Base-by-base conservation (phyloP, 2,329 filamentous ascomycete genomes). In the Sporothrix mexicana region DNA sequence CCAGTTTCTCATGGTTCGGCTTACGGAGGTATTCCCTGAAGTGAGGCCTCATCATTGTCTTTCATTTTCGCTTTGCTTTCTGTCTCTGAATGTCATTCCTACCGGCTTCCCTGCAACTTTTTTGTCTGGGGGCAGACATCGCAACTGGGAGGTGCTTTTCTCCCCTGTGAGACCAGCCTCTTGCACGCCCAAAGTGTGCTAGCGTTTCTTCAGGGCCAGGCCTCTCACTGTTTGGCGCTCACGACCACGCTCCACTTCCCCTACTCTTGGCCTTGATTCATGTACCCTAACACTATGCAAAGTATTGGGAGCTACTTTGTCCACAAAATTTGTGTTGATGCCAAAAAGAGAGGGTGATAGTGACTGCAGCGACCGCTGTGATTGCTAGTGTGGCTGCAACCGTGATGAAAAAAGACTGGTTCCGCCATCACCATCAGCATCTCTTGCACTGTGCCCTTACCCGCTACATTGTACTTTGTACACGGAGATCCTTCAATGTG, bases 311-410 rank as follows among this genome's bases (percentile, higher is more conserved):
- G 61, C 47, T 25, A 47, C 61, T 62, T 62, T 62, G 41, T 36
- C 30, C 30, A 25, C 20, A 47, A 25, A 3, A 20, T 25, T 49
- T 12, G 20, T 59, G 41, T 36, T 6, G 15, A 41, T 41, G 57
- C 13, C 10, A 62, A 20, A 12, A n/a, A 20, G 15, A 47, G 25
- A 68, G 8, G 36, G 66, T 68, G 53, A 59, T 30, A 43, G 59
- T 71, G 70, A 57, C 47, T 49, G 62, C 12, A 49, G 66, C 25
- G 47, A 68, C 64, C 17, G 47, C 23, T 51, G 64, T 41, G 45
- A 67, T 5, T 64, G 61, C 41, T 71, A 41, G 69, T 70, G 69
- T 70, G 59, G 57, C 30, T 51, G 57, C 36, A 10, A 71, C 57
- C 51, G 70, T 71, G 70, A 71, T 43, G 59, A 66, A n/a, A 55